Evolutionary conservation across 108 stramenopile genomes (phyloP).

Genomic region (Nannochloropsis gaditana): DNA sequence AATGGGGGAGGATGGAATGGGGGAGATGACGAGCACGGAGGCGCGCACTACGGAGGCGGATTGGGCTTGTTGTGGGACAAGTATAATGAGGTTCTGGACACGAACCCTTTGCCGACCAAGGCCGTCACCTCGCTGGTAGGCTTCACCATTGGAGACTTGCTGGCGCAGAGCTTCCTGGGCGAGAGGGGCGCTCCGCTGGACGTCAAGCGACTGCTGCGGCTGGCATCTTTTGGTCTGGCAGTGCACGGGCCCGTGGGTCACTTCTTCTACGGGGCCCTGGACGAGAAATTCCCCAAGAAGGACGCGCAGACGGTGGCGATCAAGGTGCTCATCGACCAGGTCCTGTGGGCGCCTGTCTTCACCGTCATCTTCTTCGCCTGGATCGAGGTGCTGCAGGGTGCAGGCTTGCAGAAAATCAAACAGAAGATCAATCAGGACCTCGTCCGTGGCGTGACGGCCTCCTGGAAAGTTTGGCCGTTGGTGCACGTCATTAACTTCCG

Average conservation of each 20-base stretch:
- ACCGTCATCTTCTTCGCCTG: slow-evolving; percentile 90
- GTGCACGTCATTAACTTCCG: slow-evolving; percentile 91
- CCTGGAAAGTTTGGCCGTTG: slow-evolving; percentile 69
- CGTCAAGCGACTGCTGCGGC: slow-evolving; percentile 74
- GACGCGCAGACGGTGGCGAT: slow-evolving; percentile 73
- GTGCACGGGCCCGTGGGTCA: slow-evolving; percentile 88
- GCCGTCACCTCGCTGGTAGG: slow-evolving; percentile 19
- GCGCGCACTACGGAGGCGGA: not conserved
- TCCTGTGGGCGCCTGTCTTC: slow-evolving; percentile 86
- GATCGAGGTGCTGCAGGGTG: slow-evolving; percentile 70
- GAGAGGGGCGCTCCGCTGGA: slow-evolving; percentile 72
- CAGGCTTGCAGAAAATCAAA: slow-evolving; percentile 61
- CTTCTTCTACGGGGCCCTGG: slow-evolving; percentile 87
- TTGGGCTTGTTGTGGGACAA: slow-evolving; percentile 17
- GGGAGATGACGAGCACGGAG: not conserved
- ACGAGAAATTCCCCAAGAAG: slow-evolving; percentile 79
- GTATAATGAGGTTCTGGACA: slow-evolving; percentile 7
- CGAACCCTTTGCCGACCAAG: slow-evolving; percentile 18
- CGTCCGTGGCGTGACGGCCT: slow-evolving; percentile 60
- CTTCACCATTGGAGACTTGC: slow-evolving; percentile 58
- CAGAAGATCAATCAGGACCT: slow-evolving; percentile 74
- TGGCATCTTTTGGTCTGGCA: slow-evolving; percentile 85
- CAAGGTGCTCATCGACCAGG: slow-evolving; percentile 74
- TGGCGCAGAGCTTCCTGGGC: slow-evolving; percentile 71
- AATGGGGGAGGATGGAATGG: not conserved